A percentile compares a stretch with the other conserved stretches of the same genome.
phyloP scores from a whole-genome alignment of 1,284 basidiomycete genomes.

The Apiotrichum mycotoxinovorans region DNA sequence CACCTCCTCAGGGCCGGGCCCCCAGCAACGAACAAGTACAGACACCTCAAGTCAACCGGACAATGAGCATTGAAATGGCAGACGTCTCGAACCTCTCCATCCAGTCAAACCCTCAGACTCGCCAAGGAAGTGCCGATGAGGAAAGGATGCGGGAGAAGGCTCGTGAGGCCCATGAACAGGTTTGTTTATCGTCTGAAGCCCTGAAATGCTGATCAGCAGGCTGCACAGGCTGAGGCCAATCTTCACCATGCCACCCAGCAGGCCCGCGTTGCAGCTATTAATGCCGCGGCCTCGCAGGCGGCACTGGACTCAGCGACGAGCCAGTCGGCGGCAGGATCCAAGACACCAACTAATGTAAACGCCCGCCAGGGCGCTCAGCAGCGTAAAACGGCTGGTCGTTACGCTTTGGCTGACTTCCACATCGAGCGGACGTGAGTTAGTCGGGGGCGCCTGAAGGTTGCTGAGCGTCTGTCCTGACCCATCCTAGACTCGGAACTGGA shows the following conservation, averaged over 20 bases:
- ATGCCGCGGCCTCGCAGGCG: slow-evolving; percentile 49
- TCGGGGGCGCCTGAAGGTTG: too few species aligned
- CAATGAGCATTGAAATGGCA: slow-evolving; percentile 45
- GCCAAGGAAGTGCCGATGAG: slow-evolving; percentile 37
- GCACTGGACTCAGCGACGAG: slow-evolving; percentile 32
- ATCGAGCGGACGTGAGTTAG: slow-evolving; percentile 52
- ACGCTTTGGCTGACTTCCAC: slow-evolving; percentile 53
- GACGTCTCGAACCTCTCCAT: slow-evolving; percentile 32
- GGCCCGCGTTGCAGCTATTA: slow-evolving; percentile 50
- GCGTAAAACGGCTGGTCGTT: slow-evolving; percentile 54
- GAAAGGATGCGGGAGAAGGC: slow-evolving; percentile 48
- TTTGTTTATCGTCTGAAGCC: slow-evolving; percentile 14
- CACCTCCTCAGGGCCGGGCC: slow-evolving; percentile 17
- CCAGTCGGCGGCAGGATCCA: slow-evolving; percentile 19
- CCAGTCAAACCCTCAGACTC: slow-evolving; percentile 19
- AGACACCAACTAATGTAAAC: slow-evolving; percentile 20
- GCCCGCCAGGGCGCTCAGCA: slow-evolving; percentile 29
- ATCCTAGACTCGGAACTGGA: slow-evolving; percentile 70
- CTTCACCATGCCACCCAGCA: slow-evolving; percentile 50
- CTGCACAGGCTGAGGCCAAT: slow-evolving; percentile 47
- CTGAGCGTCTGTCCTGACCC: too few species aligned
- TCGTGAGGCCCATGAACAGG: slow-evolving; percentile 49
- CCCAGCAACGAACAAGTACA: background rate
- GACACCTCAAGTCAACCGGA: slow-evolving; percentile 20
- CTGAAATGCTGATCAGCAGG: slow-evolving; percentile 24